Percentiles rank a stretch among this genome's conserved stretches.
Evolutionary conservation across 2,329 filamentous ascomycete species (phyloP).

Genomic region (Pyrenophora graminea): DNA sequence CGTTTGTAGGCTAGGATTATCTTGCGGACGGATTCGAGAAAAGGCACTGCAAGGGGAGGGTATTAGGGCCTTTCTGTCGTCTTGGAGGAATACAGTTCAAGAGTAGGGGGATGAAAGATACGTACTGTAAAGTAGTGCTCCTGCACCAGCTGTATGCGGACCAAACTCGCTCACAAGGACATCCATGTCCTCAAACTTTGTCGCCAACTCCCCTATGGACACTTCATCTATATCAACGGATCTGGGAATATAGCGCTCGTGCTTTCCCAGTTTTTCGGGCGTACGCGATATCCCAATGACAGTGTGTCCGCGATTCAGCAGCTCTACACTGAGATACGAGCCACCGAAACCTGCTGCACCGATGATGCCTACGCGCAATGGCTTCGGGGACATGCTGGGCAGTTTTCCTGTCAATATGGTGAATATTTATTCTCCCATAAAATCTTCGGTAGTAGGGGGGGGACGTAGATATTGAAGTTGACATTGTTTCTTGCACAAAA

Average conservation of each 20-base stretch:
- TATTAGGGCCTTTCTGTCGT: neutral
- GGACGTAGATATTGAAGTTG: too few relatives aligned
- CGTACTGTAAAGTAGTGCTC: slow-evolving; percentile 39
- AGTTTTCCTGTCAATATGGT: neutral
- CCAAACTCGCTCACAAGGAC: slow-evolving; percentile 42
- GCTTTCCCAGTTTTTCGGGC: slow-evolving; percentile 38
- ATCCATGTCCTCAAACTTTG: slow-evolving; percentile 34
- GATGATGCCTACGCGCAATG: slow-evolving; percentile 36
- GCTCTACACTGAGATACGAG: slow-evolving; percentile 40
- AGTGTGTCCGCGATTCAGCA: slow-evolving; percentile 40
- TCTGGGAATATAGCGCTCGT: slow-evolving; percentile 35
- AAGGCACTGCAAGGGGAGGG: slow-evolving; percentile 30
- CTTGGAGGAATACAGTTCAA: too few relatives aligned
- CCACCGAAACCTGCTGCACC: slow-evolving; percentile 44
- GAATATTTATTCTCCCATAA: too few relatives aligned
- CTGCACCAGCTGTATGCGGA: slow-evolving; percentile 37
- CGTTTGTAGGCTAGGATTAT: slow-evolving; percentile 39
- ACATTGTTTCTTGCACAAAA: too few relatives aligned
- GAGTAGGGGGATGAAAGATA: neutral
- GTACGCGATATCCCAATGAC: slow-evolving; percentile 43
- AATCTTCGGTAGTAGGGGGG: too few relatives aligned
- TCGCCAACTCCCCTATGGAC: slow-evolving; percentile 31
- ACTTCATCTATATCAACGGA: slow-evolving; percentile 32
- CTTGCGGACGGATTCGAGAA: slow-evolving; percentile 42
- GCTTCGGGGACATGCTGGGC: neutral